A percentile compares a stretch with the other conserved stretches of the same genome.
These are phyloP conservation scores for Pseudopithomyces maydicus DNA, from an alignment of 2,329 filamentous ascomycete species.

Conservation along the genomic window DNA sequence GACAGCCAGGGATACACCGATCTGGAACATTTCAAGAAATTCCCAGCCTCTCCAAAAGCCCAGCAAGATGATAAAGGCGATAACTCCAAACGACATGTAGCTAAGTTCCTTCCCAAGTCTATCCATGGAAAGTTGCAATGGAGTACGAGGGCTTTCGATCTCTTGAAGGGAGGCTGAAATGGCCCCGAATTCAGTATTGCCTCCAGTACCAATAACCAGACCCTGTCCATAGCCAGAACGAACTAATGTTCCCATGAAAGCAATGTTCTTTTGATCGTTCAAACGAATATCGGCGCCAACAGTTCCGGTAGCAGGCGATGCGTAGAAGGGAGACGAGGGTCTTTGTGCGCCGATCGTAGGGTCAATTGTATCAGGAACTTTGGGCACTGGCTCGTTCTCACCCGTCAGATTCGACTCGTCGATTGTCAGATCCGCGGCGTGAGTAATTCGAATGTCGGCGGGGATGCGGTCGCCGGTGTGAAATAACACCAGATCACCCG, in stretches of 20 bases:
- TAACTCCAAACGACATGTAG: conserved; percentile 95
- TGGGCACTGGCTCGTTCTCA: conserved; percentile 89
- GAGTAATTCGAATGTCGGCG: conserved; percentile 92
- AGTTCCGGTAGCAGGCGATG: conserved; percentile 62
- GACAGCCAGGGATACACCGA: conserved; percentile 94
- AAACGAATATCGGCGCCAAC: conserved; percentile 69
- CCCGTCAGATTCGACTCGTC: conserved; percentile 97
- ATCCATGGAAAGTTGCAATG: conserved; percentile 95
- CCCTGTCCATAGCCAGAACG: conserved; percentile 95
- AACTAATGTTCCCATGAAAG: conserved; percentile 96
- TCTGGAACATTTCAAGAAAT: conserved; percentile 93
- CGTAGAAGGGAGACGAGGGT: conserved; percentile 61
- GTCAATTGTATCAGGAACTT: conserved; percentile 69
- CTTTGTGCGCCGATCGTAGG: conserved; percentile 47
- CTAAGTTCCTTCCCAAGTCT: conserved; percentile 94
- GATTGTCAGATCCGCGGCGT: conserved; percentile 86
- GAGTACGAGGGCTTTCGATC: conserved; percentile 93
- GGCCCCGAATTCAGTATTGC: conserved; percentile 91
- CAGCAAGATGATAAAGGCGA: conserved; percentile 88
- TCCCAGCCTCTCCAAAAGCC: conserved; percentile 89
- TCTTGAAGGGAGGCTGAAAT: conserved; percentile 93
- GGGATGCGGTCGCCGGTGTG: conserved; percentile 96
- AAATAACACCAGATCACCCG: conserved; percentile 90
- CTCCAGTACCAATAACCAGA: conserved; percentile 95
- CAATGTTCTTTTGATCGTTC: conserved; percentile 85